Conservation (phyloP, 1,284 basidiomycete genomes). For the Macrocystidia cucumis region DNA sequence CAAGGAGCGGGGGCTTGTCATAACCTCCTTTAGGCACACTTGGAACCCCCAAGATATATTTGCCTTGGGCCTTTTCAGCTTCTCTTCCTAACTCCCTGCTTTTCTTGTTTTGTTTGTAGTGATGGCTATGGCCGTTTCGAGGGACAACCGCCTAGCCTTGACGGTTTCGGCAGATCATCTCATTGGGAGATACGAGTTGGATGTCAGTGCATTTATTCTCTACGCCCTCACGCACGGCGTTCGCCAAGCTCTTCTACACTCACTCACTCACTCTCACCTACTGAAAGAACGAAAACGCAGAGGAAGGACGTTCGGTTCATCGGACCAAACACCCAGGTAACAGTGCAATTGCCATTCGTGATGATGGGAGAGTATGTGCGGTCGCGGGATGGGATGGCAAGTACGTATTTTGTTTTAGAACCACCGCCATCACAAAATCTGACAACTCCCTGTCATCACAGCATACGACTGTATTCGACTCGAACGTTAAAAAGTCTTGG, state of each 20-base stretch:
- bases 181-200: slow-evolving; percentile 60
- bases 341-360: slow-evolving; percentile 62
- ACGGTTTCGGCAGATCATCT: slow-evolving; percentile 83
- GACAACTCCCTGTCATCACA: slow-evolving; percentile 21
- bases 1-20: too few relatives aligned
- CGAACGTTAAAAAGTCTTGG: slow-evolving; percentile 74
- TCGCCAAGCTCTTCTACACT: too few relatives aligned
- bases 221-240: too few relatives aligned
- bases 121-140: slow-evolving; percentile 76
- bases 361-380: slow-evolving; percentile 71
- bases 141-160: slow-evolving; percentile 52
- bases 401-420: slow-evolving; percentile 33
- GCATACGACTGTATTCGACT: slow-evolving; percentile 73
- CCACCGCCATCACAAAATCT: background rate
- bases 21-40: too few relatives aligned
- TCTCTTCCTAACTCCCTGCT: too few relatives aligned
- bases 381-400: slow-evolving; percentile 87
- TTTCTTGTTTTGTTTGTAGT: slow-evolving; percentile 35
- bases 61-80: too few relatives aligned
- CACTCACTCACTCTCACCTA: too few relatives aligned
- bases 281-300: too few relatives aligned
- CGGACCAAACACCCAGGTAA: slow-evolving; percentile 80
- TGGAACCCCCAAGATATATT: too few relatives aligned
- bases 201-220: slow-evolving; percentile 26
- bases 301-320: slow-evolving; percentile 22